Percentiles rank a stretch among this genome's conserved stretches.
phyloP scores from a whole-genome alignment of 352 stramenopile species.

The Phytopythium oedochilum region DNA sequence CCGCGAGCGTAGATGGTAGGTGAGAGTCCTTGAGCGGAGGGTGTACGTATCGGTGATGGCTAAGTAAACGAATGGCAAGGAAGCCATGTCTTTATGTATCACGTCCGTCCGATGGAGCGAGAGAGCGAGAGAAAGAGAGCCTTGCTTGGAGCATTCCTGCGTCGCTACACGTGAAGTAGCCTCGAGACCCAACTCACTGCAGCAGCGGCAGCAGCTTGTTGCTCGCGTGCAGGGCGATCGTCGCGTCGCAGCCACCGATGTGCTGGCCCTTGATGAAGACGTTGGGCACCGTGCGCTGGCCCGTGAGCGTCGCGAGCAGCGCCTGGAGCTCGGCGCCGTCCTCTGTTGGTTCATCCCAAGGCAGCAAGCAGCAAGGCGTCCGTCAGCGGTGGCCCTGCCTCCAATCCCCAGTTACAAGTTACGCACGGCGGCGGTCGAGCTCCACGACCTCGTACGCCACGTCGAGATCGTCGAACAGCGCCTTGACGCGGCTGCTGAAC shows the following conservation, averaged over 20 bases:
- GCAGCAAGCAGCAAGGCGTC: too few relatives aligned
- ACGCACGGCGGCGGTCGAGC: constrained; percentile 53
- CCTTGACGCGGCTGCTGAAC: constrained; percentile 90
- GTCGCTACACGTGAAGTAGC: too few relatives aligned
- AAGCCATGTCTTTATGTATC: constrained; percentile 4
- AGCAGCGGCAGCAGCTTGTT: constrained; percentile 54
- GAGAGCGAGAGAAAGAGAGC: too few relatives aligned
- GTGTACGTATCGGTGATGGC: too few relatives aligned
- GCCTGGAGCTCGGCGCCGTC: constrained; percentile 91
- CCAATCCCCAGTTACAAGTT: too few relatives aligned
- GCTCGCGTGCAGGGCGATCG: constrained; percentile 45
- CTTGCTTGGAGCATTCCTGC: too few relatives aligned
- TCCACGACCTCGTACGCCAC: constrained; percentile 61
- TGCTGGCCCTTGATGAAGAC: constrained; percentile 97
- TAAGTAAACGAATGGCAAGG: constrained; percentile 8
- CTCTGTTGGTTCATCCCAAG: constrained; percentile 28
- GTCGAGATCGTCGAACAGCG: constrained; percentile 73
- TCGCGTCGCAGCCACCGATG: constrained; percentile 92
- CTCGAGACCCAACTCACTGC: constrained; percentile 16
- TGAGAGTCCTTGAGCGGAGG: too few relatives aligned
- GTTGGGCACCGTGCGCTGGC: constrained; percentile 96
- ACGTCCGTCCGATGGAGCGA: too few relatives aligned
- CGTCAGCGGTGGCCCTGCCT: too few relatives aligned
- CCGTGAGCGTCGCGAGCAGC: constrained; percentile 88
- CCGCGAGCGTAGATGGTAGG: too few relatives aligned